phyloP scores from a whole-genome alignment of 768 basidiomycete species.

The Saitozyma sp. region DNA sequence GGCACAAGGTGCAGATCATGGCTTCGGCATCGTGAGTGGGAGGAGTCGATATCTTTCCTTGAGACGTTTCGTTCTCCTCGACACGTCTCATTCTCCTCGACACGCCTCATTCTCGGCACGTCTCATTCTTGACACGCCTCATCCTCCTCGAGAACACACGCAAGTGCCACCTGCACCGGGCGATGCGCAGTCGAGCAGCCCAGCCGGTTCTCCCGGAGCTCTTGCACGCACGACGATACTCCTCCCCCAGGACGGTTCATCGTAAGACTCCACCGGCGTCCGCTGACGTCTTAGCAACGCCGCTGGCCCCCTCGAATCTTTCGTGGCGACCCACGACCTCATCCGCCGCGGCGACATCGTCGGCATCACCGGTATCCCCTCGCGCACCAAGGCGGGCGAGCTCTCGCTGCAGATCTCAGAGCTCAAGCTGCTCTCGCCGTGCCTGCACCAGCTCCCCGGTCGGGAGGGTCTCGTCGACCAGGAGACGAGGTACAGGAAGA shows the following conservation, averaged over 20 bases:
- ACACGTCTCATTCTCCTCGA: neutral
- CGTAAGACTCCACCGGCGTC: too few relatives aligned
- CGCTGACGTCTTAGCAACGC: conserved; percentile 37
- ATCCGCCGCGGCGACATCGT: conserved; percentile 97
- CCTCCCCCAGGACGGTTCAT: too few relatives aligned
- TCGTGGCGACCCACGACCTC: conserved; percentile 71
- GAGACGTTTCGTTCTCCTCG: too few relatives aligned
- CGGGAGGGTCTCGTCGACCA: conserved; percentile 86
- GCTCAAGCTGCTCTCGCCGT: conserved; percentile 88
- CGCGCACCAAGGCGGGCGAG: conserved; percentile 93
- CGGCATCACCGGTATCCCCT: conserved; percentile 83
- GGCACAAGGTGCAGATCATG: conserved; percentile 90
- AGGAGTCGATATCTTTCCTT: neutral
- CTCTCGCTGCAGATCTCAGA: conserved; percentile 79
- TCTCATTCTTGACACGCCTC: too few relatives aligned
- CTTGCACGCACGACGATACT: neutral
- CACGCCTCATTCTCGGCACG: neutral
- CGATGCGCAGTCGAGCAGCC: neutral
- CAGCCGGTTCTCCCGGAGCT: neutral
- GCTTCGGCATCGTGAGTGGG: conserved; percentile 73
- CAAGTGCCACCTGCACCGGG: conserved; percentile 6
- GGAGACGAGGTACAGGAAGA: conserved; percentile 96
- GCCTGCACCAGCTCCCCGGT: conserved; percentile 92
- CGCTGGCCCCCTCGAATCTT: conserved; percentile 55
- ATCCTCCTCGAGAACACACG: too few relatives aligned